Percentiles rank a stretch among this genome's conserved stretches.
Conservation (phyloP, 345 rosid genomes). For the Carallia brachiata region DNA sequence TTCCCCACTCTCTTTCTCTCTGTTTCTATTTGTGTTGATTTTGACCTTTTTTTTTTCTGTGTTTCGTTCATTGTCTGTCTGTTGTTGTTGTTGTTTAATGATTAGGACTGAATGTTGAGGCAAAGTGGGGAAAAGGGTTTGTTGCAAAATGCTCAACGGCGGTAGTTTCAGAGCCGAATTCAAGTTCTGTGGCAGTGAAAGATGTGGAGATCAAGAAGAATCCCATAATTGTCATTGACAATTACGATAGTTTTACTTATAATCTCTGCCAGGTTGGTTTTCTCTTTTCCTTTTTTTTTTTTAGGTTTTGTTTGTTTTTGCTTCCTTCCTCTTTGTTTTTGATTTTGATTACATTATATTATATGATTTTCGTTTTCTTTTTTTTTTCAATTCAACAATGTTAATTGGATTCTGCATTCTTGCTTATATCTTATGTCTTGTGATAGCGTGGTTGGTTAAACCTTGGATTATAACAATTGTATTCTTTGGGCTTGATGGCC, state of each 20-base stretch:
- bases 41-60: background rate
- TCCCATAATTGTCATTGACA: constrained; percentile 82
- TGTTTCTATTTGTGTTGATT: background rate
- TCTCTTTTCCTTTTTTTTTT: background rate
- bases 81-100: background rate
- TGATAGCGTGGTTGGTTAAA: background rate
- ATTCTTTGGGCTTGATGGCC: no score
- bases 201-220: constrained; percentile 32
- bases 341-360: background rate
- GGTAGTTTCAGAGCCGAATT: constrained; percentile 33
- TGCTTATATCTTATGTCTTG: background rate
- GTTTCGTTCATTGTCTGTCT: background rate
- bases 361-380: background rate
- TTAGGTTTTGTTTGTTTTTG: no score
- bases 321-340: background rate
- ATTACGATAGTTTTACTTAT: constrained; percentile 94
- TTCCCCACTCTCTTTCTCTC: background rate
- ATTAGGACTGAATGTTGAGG: constrained; percentile 43
- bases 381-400: background rate
- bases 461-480: no score
- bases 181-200: constrained; percentile 27
- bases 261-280: constrained; percentile 85
- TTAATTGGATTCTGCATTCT: background rate
- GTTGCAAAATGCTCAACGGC: constrained; percentile 40
- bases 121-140: constrained; percentile 34